Base-by-base conservation (phyloP, 2,329 filamentous ascomycete genomes). In the Pestalotiopsis sp. region DNA sequence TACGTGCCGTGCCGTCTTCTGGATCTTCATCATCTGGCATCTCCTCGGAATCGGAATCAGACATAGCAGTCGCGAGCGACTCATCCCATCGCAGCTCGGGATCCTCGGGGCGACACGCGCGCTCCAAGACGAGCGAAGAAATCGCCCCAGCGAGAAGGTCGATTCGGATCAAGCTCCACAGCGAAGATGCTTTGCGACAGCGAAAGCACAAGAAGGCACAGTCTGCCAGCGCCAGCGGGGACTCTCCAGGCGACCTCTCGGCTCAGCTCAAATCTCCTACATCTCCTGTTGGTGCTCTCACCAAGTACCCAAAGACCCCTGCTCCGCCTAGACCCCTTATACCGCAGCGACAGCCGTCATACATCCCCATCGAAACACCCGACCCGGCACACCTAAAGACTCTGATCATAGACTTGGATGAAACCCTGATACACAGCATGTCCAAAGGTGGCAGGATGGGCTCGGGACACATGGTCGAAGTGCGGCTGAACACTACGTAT, bases 401-500 rank as follows among this genome's bases (percentile, higher is more conserved):
- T 0, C 83, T 99, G 69, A 95, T 99, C 72, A 86, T 99, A 65
- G 96, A 99, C 79, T 88, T 99, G 20, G 96, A 99, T 80, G 96
- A 99, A 81, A 99, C 96, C 0, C 83, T 99, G 73, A 99, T 99
- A 73, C 96, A 99, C 85, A 98, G 94, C 80, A 94, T 98, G 87
- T 95, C 95, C 70, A 98, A 98, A 79, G 96, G 96, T 38, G 95
- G 95, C 66, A 90, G 95, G 69, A 97, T 97, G 91, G 95, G 93
- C 75, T 95, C 93, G 23, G 96, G 96, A 20, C 96, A 99, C 81
- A 99, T 99, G 96, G 95, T 99, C 65, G 96, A 99, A 82, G 96
- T 99, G 71, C 94, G 94, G 75, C 87, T 97, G 70, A 93, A 92
- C 78, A 91, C 91, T 68, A 90, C 90, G 70, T 82, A 89, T 67